Conservation (phyloP, 192 early-diverging fungal species). For the Glomus cerebriforme region DNA sequence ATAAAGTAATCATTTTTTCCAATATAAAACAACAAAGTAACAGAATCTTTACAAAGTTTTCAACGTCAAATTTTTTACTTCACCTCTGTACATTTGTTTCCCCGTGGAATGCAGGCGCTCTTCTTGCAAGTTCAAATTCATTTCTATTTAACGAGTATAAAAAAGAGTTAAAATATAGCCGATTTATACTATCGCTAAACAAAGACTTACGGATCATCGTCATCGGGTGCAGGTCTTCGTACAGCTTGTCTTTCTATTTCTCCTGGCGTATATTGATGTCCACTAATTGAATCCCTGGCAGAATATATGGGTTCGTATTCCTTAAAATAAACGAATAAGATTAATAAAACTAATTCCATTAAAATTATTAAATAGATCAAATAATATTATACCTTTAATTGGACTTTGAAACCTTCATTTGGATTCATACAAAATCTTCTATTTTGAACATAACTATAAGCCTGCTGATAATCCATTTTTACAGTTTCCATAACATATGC, state of each 20-base stretch:
- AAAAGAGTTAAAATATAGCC: not conserved
- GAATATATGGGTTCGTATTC: slow-evolving; percentile 81
- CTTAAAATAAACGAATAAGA: slow-evolving; percentile 40
- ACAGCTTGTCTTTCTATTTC: slow-evolving; percentile 49
- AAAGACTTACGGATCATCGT: slow-evolving; percentile 45
- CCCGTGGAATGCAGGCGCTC: slow-evolving; percentile 20
- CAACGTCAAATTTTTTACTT: not conserved
- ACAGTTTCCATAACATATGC: slow-evolving; percentile 86
- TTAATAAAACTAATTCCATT: slow-evolving; percentile 3
- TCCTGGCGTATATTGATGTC: slow-evolving; percentile 45
- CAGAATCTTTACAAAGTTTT: not conserved
- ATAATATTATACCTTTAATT: slow-evolving; percentile 63
- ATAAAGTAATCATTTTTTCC: not conserved
- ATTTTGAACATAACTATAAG: slow-evolving; percentile 84
- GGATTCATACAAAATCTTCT: slow-evolving; percentile 87
- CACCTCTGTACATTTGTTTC: slow-evolving; percentile 21
- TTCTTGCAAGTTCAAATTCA: slow-evolving; percentile 25
- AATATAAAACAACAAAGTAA: not conserved
- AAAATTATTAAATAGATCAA: not conserved
- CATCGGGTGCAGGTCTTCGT: slow-evolving; percentile 58
- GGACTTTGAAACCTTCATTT: slow-evolving; percentile 77
- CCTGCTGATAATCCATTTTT: slow-evolving; percentile 63
- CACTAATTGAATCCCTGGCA: slow-evolving; percentile 54
- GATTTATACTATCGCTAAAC: not conserved
- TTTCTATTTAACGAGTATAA: not conserved